phyloP scores from a whole-genome alignment of 1,139 yeast species.

The Debaryomycetaceae sp. region DNA sequence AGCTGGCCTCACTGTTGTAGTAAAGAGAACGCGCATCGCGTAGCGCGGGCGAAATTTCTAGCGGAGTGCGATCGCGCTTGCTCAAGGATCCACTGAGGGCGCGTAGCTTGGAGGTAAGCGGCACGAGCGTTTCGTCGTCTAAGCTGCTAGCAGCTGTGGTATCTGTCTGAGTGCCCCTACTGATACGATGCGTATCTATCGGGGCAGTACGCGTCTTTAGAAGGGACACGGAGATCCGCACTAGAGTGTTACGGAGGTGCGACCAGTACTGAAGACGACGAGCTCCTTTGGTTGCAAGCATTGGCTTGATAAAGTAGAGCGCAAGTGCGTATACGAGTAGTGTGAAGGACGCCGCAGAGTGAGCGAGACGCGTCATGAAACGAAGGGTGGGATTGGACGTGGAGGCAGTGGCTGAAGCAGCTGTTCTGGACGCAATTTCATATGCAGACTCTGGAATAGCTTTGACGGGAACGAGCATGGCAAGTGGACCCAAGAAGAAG shows the following conservation, averaged over 20 bases:
- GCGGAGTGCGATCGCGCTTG: no score
- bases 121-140: no score
- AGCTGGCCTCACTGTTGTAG: no score
- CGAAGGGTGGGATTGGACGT: no score
- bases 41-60: no score
- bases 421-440: neutral
- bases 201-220: neutral
- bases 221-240: neutral
- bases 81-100: no score
- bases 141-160: no score
- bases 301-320: neutral
- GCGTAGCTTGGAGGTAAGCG: no score
- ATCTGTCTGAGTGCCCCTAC: neutral
- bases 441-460: neutral
- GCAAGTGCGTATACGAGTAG: neutral
- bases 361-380: no score
- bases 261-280: neutral
- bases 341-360: neutral
- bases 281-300: neutral
- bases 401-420: no score
- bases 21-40: no score
- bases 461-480: neutral
- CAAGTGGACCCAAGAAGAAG: no score
- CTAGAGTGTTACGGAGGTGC: neutral
- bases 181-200: neutral